Percentiles rank a stretch among this genome's conserved stretches.
phyloP scores from a whole-genome alignment of 768 basidiomycete species.

The Jaapia argillacea region DNA sequence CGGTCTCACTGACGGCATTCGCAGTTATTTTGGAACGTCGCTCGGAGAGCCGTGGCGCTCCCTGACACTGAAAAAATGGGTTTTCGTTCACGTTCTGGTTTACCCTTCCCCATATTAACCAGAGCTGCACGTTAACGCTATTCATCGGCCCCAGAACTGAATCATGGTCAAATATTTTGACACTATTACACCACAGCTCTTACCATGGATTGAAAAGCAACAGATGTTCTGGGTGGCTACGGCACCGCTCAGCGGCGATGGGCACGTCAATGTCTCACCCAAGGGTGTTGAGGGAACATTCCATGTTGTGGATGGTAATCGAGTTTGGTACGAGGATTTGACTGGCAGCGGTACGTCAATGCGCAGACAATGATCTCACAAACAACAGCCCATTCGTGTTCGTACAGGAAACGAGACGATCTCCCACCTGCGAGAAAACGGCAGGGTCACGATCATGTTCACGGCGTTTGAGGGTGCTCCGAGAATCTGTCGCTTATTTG shows the following conservation, averaged over 20 bases:
- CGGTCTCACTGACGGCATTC: no score
- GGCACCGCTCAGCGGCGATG: conserved; percentile 44
- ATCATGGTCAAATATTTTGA: no score
- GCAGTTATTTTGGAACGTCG: no score
- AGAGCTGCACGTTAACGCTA: no score
- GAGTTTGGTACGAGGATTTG: conserved; percentile 73
- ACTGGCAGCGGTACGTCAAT: conserved; percentile 49
- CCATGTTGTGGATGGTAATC: conserved; percentile 43
- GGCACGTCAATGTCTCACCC: conserved; percentile 59
- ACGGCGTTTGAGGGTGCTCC: conserved; percentile 51
- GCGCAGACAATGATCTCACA: no score
- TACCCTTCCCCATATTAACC: no score
- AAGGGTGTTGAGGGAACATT: conserved; percentile 55
- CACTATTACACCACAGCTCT: no score
- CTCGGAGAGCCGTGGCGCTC: no score
- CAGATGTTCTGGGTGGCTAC: conserved; percentile 67
- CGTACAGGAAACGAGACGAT: conserved; percentile 41
- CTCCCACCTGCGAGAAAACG: conserved; percentile 54
- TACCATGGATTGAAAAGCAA: conserved; percentile 50
- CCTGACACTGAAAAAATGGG: no score
- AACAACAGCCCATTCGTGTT: no score
- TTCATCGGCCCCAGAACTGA: no score
- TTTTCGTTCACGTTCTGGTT: no score
- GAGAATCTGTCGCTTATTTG: conserved; percentile 46
- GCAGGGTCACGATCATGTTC: conserved; percentile 53